phyloP scores from a whole-genome alignment of 768 basidiomycete species.

The Mrakia hoshinonis region DNA sequence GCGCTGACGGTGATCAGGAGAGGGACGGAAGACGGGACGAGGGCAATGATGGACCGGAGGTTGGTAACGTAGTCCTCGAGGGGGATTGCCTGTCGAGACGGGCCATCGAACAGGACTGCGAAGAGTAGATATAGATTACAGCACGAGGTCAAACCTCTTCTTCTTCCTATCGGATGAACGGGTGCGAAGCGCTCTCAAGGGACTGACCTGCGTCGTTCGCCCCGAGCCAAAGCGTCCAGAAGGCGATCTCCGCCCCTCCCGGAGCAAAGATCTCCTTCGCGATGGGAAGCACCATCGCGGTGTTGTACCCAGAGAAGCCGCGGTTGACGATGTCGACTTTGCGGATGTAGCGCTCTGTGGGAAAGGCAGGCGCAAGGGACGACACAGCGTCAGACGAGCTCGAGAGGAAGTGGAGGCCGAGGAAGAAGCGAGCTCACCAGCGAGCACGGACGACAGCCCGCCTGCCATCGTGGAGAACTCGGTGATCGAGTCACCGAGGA shows the following conservation, averaged over 20 bases:
- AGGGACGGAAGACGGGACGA: constrained; percentile 15
- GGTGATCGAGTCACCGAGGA: constrained; percentile 22
- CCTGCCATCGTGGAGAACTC: constrained; percentile 13
- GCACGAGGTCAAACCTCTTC: not conserved
- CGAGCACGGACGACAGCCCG: not conserved
- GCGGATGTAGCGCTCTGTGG: constrained; percentile 62
- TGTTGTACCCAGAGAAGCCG: constrained; percentile 49
- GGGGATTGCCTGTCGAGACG: constrained; percentile 16
- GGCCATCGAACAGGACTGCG: constrained; percentile 7
- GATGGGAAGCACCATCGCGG: constrained; percentile 18
- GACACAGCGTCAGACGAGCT: not conserved
- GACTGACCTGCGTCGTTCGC: constrained; percentile 4
- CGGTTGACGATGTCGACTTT: constrained; percentile 75
- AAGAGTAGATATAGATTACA: not conserved
- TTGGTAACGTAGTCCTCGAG: constrained; percentile 7
- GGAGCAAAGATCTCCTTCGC: constrained; percentile 6
- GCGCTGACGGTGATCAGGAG: not conserved
- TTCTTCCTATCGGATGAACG: not conserved
- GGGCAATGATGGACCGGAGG: constrained; percentile 15
- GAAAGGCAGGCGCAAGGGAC: not conserved
- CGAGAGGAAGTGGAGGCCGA: not conserved
- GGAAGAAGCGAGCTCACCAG: not conserved
- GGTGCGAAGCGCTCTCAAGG: no score
- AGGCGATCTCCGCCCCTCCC: not conserved
- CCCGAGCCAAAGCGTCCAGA: constrained; percentile 21